These are phyloP conservation scores for Desmodesmus armatus DNA, from an alignment of 139 green algal species.

Conservation along the genomic window DNA sequence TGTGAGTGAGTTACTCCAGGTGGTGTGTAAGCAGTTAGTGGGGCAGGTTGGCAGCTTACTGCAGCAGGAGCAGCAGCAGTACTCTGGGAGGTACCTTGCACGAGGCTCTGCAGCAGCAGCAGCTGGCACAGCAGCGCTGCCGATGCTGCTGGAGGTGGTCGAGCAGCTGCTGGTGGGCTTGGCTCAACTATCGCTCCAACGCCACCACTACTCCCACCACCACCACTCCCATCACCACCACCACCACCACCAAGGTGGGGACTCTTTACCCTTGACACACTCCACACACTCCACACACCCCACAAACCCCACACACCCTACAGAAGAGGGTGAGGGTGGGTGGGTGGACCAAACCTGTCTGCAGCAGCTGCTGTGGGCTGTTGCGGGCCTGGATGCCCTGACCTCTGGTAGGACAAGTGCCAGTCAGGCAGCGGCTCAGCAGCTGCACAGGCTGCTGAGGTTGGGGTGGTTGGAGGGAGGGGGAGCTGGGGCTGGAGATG, in stretches of 20 bases:
- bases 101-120: not conserved
- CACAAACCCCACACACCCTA: too few species aligned
- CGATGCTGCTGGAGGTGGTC: not conserved
- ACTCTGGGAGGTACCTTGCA: not conserved
- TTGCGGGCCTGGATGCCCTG: slow-evolving; percentile 28
- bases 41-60: not conserved
- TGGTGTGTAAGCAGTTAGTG: too few species aligned
- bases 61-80: not conserved
- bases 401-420: not conserved
- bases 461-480: slow-evolving; percentile 31
- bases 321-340: too few species aligned
- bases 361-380: slow-evolving; percentile 23
- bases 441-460: slow-evolving; percentile 26
- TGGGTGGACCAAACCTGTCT: not conserved
- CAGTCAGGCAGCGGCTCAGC: slow-evolving; percentile 6
- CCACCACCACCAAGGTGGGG: not conserved
- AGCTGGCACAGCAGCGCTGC: not conserved
- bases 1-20: too few species aligned
- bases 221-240: slow-evolving; percentile 21
- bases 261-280: too few species aligned
- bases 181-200: not conserved
- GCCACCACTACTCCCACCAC: too few species aligned
- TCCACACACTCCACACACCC: too few species aligned
- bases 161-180: slow-evolving; percentile 8
- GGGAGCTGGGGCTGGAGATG: too few species aligned